Conservation (phyloP, 129 eudicot species). For the Chrysanthemum makinoi region DNA sequence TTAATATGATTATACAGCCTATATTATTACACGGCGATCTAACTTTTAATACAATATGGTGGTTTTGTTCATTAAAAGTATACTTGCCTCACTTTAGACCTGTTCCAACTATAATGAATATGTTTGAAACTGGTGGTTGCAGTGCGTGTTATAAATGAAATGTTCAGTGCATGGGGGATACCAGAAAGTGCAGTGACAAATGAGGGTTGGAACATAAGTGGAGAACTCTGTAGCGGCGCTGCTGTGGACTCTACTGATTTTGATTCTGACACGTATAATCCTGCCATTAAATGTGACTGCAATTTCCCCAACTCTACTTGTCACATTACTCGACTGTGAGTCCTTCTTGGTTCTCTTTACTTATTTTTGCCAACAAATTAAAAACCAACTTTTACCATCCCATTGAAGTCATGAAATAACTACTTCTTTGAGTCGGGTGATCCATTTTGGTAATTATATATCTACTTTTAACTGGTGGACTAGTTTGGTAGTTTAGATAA, state of each 20-base stretch:
- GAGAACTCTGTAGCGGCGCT: conserved; percentile 68
- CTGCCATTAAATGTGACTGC: conserved; percentile 68
- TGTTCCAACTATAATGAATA: background rate
- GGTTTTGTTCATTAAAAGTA: background rate
- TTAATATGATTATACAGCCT: too few relatives aligned
- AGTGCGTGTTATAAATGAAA: conserved; percentile 48
- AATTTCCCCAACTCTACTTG: conserved; percentile 39
- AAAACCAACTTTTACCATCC: too few relatives aligned
- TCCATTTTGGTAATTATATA: too few relatives aligned
- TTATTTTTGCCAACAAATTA: too few relatives aligned
- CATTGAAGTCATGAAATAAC: too few relatives aligned
- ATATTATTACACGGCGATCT: too few relatives aligned
- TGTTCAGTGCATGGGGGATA: conserved; percentile 47
- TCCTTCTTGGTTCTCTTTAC: background rate
- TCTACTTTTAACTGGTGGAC: too few relatives aligned
- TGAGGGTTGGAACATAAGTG: conserved; percentile 55
- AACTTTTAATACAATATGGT: background rate
- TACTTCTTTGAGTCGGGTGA: too few relatives aligned
- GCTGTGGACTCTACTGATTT: conserved; percentile 39
- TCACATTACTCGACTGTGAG: conserved; percentile 64
- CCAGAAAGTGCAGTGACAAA: background rate
- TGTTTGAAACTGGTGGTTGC: conserved; percentile 22
- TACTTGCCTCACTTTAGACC: background rate
- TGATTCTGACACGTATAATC: conserved; percentile 25
- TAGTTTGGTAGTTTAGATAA: background rate